These are phyloP conservation scores for Davidsoniella virescens DNA, from an alignment of 2,329 filamentous ascomycete species.

Conservation along the genomic window DNA sequence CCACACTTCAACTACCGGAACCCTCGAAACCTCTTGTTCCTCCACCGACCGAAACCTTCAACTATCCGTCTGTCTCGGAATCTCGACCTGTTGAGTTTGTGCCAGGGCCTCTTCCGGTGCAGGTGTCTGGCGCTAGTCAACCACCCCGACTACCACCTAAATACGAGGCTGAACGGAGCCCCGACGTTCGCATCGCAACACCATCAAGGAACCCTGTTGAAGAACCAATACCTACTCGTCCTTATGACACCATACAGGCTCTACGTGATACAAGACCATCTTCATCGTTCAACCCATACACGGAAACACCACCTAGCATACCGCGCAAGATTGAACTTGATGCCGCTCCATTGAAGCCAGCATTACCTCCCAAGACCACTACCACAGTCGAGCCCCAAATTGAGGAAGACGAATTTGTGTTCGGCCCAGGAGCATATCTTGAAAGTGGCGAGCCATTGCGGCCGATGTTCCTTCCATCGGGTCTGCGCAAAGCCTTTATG, in stretches of 20 bases:
- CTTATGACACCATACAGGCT: conserved; percentile 1
- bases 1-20: conserved; percentile 16
- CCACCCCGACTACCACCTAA: conserved; percentile 23
- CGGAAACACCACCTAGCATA: not conserved
- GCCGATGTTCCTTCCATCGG: conserved; percentile 69
- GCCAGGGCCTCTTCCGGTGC: conserved; percentile 13
- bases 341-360: not conserved
- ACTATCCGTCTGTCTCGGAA: conserved; percentile 40
- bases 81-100: conserved; percentile 33
- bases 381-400: conserved; percentile 2
- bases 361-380: conserved; percentile 9
- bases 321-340: conserved; percentile 8
- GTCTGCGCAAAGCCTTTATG: conserved; percentile 60
- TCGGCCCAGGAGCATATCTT: conserved; percentile 71
- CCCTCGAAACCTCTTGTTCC: conserved; percentile 13
- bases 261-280: not conserved
- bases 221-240: not conserved
- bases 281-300: not conserved
- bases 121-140: conserved; percentile 13
- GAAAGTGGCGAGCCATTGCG: conserved; percentile 79
- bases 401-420: conserved; percentile 50
- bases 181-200: not conserved
- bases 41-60: conserved; percentile 8
- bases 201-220: conserved; percentile 1
- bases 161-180: conserved; percentile 13